Evolutionary conservation across 2,329 filamentous ascomycete species (phyloP).

Genomic region (Rhynchosporium secalis): DNA sequence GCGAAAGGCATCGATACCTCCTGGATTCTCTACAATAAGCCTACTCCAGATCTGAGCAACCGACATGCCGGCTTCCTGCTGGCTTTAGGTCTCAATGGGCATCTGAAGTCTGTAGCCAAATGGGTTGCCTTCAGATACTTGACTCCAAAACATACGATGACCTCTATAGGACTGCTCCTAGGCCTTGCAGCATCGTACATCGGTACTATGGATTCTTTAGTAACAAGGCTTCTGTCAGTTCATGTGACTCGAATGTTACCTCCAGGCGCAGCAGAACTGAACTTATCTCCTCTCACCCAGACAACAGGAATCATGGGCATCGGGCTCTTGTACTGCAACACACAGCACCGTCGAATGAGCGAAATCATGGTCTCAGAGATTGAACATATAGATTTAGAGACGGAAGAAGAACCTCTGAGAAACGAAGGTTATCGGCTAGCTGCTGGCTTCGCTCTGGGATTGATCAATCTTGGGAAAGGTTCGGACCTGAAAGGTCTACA

Average conservation of each 20-base stretch:
- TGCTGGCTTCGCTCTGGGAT: slow-evolving; percentile 87
- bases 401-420: slow-evolving; percentile 81
- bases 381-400: slow-evolving; percentile 75
- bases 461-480: slow-evolving; percentile 93
- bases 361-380: slow-evolving; percentile 99
- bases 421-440: slow-evolving; percentile 96
- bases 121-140: slow-evolving; percentile 99
- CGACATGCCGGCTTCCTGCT: slow-evolving; percentile 94
- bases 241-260: slow-evolving; percentile 95
- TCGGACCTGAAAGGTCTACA: slow-evolving; percentile 84
- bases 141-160: slow-evolving; percentile 99
- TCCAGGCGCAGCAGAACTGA: slow-evolving; percentile 87
- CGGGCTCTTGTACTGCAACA: slow-evolving; percentile 88
- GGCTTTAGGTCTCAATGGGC: slow-evolving; percentile 88
- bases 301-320: slow-evolving; percentile 98
- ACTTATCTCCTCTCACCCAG: slow-evolving; percentile 88
- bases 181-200: slow-evolving; percentile 91
- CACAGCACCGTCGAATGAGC: slow-evolving; percentile 96
- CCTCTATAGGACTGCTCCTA: slow-evolving; percentile 90
- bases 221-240: slow-evolving; percentile 89
- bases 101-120: slow-evolving; percentile 90
- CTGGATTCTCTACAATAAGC: slow-evolving; percentile 99
- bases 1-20: slow-evolving; percentile 96
- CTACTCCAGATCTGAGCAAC: slow-evolving; percentile 80
- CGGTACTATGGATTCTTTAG: slow-evolving; percentile 95